Percentiles rank a stretch among this genome's conserved stretches.
phyloP scores from a whole-genome alignment of 2,329 filamentous ascomycete species.

The Microascus cirrosus region DNA sequence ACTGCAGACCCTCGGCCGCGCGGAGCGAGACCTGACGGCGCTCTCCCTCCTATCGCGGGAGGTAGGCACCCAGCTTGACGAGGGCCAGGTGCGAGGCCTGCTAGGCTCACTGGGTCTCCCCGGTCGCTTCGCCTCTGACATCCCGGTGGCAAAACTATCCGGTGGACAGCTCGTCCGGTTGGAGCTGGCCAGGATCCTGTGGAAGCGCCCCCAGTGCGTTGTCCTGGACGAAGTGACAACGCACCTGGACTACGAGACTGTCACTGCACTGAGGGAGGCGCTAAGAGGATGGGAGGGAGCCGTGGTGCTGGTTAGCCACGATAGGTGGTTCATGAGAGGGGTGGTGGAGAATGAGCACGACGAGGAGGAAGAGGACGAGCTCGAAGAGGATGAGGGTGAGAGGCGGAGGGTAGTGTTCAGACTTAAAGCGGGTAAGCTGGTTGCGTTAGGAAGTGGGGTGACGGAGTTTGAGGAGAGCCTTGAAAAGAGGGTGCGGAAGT shows the following conservation, averaged over 20 bases:
- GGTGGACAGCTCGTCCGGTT: constrained; percentile 64
- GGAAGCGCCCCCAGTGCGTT: constrained; percentile 58
- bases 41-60: constrained; percentile 50
- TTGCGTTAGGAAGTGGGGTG: constrained; percentile 46
- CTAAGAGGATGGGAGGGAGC: constrained; percentile 61
- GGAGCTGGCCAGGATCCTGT: constrained; percentile 59
- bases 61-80: constrained; percentile 37
- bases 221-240: constrained; percentile 76
- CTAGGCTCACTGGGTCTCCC: constrained; percentile 59
- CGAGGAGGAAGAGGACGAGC: constrained; percentile 27
- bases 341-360: constrained; percentile 54
- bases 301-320: constrained; percentile 68
- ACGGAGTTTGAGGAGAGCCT: constrained; percentile 53
- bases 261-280: constrained; percentile 57
- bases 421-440: constrained; percentile 45
- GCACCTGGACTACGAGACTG: constrained; percentile 75
- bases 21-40: constrained; percentile 46
- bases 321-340: constrained; percentile 68
- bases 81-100: constrained; percentile 57
- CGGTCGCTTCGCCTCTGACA: constrained; percentile 60
- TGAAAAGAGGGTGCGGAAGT: constrained; percentile 43
- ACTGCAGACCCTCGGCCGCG: constrained; percentile 42
- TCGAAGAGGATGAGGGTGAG: constrained; percentile 24
- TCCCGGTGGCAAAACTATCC: constrained; percentile 61
- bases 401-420: constrained; percentile 48